These are phyloP conservation scores for Phallus indusiatus DNA, from an alignment of 768 basidiomycete genomes.

Conservation along the genomic window DNA sequence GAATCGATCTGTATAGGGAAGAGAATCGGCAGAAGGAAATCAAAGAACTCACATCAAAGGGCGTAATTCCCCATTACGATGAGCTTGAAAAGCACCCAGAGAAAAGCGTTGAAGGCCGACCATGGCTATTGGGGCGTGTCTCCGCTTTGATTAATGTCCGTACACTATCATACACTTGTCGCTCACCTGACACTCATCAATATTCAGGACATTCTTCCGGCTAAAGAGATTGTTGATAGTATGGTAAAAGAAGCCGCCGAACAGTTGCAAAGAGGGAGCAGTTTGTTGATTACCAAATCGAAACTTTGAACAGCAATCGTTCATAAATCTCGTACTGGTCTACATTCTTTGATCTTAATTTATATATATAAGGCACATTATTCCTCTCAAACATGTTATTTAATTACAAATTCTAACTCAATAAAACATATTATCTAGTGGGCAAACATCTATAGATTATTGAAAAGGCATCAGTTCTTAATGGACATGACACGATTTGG, in stretches of 20 bases:
- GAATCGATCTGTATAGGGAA: conserved; percentile 39
- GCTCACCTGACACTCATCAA: conserved; percentile 23
- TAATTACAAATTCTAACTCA: too few species aligned
- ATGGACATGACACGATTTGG: too few species aligned
- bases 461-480: too few species aligned
- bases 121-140: conserved; percentile 83
- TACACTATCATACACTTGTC: conserved; percentile 19
- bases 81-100: conserved; percentile 78
- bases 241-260: conserved; percentile 59
- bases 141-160: conserved; percentile 36
- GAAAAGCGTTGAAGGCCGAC: conserved; percentile 51
- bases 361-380: too few species aligned
- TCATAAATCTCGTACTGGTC: not conserved
- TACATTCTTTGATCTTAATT: too few species aligned
- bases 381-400: too few species aligned
- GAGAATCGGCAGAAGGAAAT: conserved; percentile 73
- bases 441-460: too few species aligned
- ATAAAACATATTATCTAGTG: too few species aligned
- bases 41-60: conserved; percentile 69
- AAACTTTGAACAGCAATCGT: conserved; percentile 32
- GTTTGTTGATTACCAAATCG: conserved; percentile 33
- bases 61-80: conserved; percentile 65
- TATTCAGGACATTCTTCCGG: conserved; percentile 61
- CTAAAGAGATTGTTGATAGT: conserved; percentile 70
- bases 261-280: conserved; percentile 33